Conservation (phyloP, 176 grass and related monocot genomes). For the Urochloa ruziziensis region DNA sequence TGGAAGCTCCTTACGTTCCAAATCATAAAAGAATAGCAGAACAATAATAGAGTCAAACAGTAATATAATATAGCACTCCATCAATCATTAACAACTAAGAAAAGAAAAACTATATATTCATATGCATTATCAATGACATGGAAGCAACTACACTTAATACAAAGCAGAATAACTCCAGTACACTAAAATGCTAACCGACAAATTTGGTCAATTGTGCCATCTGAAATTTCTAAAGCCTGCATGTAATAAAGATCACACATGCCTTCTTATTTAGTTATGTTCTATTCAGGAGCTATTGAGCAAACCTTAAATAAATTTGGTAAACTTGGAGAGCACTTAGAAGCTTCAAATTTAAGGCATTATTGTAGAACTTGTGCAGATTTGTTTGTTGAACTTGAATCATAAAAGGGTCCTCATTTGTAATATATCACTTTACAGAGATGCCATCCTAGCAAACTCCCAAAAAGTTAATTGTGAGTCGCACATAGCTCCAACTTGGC, state of each 20-base stretch:
- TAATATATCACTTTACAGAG: not conserved
- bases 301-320: slow-evolving; percentile 17
- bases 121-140: slow-evolving; percentile 34
- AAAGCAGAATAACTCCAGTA: slow-evolving; percentile 18
- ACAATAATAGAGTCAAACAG: slow-evolving; percentile 38
- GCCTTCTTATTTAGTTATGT: not conserved
- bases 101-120: slow-evolving; percentile 19
- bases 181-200: slow-evolving; percentile 1
- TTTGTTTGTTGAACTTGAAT: slow-evolving; percentile 10
- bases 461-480: not conserved
- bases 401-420: too few species aligned
- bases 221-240: not conserved
- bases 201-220: not conserved
- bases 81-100: slow-evolving; percentile 6
- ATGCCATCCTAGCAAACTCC: not conserved
- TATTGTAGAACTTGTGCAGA: not conserved
- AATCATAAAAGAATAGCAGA: slow-evolving; percentile 27
- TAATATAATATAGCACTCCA: not conserved
- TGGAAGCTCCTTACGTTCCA: not conserved
- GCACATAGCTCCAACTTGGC: not conserved
- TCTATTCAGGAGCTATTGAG: not conserved
- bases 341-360: not conserved
- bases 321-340: not conserved
- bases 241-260: not conserved
- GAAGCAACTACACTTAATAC: slow-evolving; percentile 34